phyloP scores from a whole-genome alignment of 345 rosid genomes.

The Eucalyptus curtisii region DNA sequence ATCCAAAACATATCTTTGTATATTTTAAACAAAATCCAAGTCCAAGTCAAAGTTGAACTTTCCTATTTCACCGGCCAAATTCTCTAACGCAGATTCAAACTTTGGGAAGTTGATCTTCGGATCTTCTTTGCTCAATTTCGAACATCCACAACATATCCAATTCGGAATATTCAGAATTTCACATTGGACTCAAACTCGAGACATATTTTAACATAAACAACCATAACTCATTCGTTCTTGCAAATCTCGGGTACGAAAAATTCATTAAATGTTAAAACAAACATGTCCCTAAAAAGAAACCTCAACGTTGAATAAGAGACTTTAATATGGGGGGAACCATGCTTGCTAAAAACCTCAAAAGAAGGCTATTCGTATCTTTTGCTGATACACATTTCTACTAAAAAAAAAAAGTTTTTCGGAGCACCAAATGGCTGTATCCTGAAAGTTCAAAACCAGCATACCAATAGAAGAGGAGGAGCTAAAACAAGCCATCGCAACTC shows the following conservation, averaged over 20 bases:
- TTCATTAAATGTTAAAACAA: not conserved
- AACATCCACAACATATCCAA: too few relatives aligned
- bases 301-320: not conserved
- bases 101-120: too few relatives aligned
- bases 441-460: not conserved
- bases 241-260: not conserved
- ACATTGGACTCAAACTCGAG: too few relatives aligned
- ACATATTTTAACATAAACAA: too few relatives aligned
- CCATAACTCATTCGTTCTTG: not conserved
- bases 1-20: too few relatives aligned
- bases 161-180: too few relatives aligned
- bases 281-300: not conserved
- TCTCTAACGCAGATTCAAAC: too few relatives aligned
- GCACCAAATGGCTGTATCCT: not conserved
- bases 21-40: too few relatives aligned
- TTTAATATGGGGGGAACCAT: not conserved
- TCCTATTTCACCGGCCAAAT: too few relatives aligned
- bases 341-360: not conserved
- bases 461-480: not conserved
- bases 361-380: not conserved
- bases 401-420: not conserved
- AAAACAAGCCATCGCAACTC: not conserved
- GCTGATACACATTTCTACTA: not conserved
- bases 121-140: too few relatives aligned
- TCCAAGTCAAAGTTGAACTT: too few relatives aligned